phyloP scores from a whole-genome alignment of 768 basidiomycete genomes.

The Amanita fuliginea region DNA sequence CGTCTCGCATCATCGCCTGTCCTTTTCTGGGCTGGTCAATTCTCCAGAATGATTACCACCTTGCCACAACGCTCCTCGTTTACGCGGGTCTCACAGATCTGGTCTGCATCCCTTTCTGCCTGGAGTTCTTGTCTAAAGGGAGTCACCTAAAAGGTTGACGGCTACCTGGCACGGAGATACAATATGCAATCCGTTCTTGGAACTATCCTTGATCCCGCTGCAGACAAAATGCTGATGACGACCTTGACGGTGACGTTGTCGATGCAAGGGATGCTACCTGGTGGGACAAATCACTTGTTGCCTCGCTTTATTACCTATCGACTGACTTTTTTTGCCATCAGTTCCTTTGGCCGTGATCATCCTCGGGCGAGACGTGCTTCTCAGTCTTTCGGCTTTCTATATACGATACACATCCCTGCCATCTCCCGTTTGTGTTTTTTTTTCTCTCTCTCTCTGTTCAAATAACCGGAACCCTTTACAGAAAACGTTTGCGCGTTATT shows the following conservation, averaged over 20 bases:
- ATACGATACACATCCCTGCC: constrained; percentile 89
- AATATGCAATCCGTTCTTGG: constrained; percentile 89
- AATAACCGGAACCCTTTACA: too few species aligned
- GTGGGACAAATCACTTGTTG: constrained; percentile 34
- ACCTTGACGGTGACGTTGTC: constrained; percentile 83
- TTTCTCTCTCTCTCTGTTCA: too few species aligned
- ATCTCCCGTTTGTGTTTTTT: constrained; percentile 57
- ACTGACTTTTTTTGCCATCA: not conserved
- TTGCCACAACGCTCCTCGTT: constrained; percentile 75
- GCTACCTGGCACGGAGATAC: constrained; percentile 78
- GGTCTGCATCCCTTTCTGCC: constrained; percentile 35
- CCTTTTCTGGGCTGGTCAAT: constrained; percentile 91
- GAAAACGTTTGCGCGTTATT: constrained; percentile 91
- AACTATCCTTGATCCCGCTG: constrained; percentile 92
- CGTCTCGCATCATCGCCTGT: constrained; percentile 80
- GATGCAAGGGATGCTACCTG: constrained; percentile 71
- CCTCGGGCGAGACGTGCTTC: constrained; percentile 77
- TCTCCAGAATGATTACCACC: constrained; percentile 63
- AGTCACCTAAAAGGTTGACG: constrained; percentile 58
- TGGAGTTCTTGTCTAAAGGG: constrained; percentile 4
- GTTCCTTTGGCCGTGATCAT: constrained; percentile 82
- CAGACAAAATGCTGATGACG: constrained; percentile 94
- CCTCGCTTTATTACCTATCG: not conserved
- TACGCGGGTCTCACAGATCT: constrained; percentile 91
- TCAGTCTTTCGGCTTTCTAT: constrained; percentile 85